Conservation (phyloP, 176 grass and related monocot species). For the Bothriochloa decipiens region DNA sequence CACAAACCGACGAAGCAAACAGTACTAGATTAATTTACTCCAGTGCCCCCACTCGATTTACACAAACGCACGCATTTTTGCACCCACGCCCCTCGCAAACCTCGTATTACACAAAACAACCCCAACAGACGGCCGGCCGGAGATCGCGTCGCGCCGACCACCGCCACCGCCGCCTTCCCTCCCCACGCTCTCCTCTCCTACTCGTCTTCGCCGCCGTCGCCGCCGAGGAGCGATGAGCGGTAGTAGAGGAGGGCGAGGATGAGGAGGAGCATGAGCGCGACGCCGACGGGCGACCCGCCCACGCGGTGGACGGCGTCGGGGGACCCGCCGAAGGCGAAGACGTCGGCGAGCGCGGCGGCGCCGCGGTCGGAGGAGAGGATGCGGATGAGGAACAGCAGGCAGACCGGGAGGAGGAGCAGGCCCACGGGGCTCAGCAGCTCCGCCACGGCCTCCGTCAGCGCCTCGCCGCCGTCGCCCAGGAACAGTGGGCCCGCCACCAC, state of each 20-base stretch:
- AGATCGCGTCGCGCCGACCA: neutral
- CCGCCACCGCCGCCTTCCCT: no score
- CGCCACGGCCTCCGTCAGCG: slow-evolving; percentile 51
- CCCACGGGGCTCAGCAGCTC: slow-evolving; percentile 68
- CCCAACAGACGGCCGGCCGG: neutral
- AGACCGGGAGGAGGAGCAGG: slow-evolving; percentile 67
- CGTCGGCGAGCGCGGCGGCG: slow-evolving; percentile 52
- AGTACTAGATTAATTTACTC: neutral
- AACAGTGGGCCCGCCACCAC: slow-evolving; percentile 66
- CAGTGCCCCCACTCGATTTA: neutral
- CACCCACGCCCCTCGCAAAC: neutral
- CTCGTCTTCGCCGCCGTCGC: slow-evolving; percentile 51
- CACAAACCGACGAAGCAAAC: neutral
- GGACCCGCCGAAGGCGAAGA: slow-evolving; percentile 61
- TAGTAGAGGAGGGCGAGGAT: slow-evolving; percentile 78
- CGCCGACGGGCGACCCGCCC: slow-evolving; percentile 66
- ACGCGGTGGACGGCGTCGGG: slow-evolving; percentile 81
- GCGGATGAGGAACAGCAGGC: slow-evolving; percentile 65
- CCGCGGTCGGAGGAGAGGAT: slow-evolving; percentile 78
- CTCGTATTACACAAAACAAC: slow-evolving; percentile 18
- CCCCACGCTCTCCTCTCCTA: no score
- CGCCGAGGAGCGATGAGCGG: slow-evolving; percentile 58
- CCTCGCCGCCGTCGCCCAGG: slow-evolving; percentile 65
- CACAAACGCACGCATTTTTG: slow-evolving; percentile 34
- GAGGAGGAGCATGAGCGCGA: slow-evolving; percentile 66